These are phyloP conservation scores for Colletotrichum brevisporum DNA, from an alignment of 2,329 filamentous ascomycete genomes.

Conservation along the genomic window DNA sequence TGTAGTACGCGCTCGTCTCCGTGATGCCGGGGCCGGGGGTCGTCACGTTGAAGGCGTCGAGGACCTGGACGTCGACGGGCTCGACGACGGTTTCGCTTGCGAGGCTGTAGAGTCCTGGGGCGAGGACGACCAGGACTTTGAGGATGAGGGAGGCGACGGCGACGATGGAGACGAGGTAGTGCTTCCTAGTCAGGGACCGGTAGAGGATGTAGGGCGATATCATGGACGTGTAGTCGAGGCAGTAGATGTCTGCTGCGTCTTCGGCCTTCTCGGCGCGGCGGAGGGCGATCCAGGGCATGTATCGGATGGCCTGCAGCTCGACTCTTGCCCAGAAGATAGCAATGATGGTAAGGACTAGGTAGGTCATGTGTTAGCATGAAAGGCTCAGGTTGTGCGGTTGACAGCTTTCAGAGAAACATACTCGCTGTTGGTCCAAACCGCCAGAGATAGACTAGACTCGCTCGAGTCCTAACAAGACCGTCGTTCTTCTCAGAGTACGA, in stretches of 20 bases:
- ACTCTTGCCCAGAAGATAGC: conserved; percentile 5
- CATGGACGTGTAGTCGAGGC: conserved; percentile 22
- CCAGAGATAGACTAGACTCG: not conserved
- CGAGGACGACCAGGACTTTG: conserved; percentile 16
- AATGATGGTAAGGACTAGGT: not conserved
- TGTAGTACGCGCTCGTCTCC: conserved; percentile 5
- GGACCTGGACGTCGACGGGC: not conserved
- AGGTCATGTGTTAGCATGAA: too few relatives aligned
- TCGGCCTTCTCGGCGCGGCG: not conserved
- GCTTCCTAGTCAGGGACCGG: conserved; percentile 6
- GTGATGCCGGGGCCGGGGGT: not conserved
- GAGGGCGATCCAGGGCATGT: conserved; percentile 2
- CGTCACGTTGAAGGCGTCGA: conserved; percentile 7
- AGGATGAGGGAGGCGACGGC: not conserved
- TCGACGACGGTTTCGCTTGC: not conserved
- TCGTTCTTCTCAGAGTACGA: not conserved
- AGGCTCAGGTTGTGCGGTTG: not conserved
- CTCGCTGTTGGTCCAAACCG: not conserved
- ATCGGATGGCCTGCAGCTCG: not conserved
- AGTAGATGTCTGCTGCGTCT: not conserved
- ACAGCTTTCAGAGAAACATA: not conserved
- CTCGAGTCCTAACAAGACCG: not conserved
- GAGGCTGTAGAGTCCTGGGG: not conserved
- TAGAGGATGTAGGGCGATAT: conserved; percentile 2
- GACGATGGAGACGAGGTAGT: conserved; percentile 6